These are phyloP conservation scores for Begonia loranthoides DNA, from an alignment of 306 rosid genomes.

Conservation along the genomic window DNA sequence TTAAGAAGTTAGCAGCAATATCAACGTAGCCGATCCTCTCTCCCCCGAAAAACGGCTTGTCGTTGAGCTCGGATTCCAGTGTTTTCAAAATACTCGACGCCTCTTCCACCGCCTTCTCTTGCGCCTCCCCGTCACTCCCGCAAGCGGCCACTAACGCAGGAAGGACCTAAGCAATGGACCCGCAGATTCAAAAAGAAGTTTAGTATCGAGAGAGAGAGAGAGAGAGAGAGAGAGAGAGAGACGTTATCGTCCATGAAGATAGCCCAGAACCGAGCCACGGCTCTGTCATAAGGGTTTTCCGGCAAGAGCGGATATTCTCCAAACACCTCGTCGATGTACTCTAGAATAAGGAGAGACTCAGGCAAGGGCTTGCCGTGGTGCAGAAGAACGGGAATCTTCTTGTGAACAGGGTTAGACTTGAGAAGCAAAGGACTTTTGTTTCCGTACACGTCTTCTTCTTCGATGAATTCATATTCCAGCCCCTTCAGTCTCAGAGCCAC, in stretches of 20 bases:
- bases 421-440: constrained; percentile 31
- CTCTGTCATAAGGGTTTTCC: constrained; percentile 21
- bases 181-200: neutral
- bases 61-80: constrained; percentile 41
- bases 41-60: constrained; percentile 47
- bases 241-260: constrained; percentile 52
- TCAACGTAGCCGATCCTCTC: constrained; percentile 34
- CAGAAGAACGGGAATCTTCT: constrained; percentile 34
- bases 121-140: constrained; percentile 11
- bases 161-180: constrained; percentile 5
- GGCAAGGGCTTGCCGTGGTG: constrained; percentile 34
- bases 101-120: constrained; percentile 23
- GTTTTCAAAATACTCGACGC: constrained; percentile 13
- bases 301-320: constrained; percentile 30
- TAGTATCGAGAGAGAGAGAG: neutral
- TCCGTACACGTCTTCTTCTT: constrained; percentile 18
- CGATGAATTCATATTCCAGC: constrained; percentile 21
- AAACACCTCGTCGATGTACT: constrained; percentile 8
- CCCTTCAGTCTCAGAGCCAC: constrained; percentile 49
- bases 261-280: constrained; percentile 58
- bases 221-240: neutral
- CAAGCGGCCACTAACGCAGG: constrained; percentile 13
- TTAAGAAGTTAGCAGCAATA: constrained; percentile 25
- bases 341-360: constrained; percentile 26
- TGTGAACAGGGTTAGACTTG: constrained; percentile 41